Evolutionary conservation across 257 asterid species (phyloP), one percentile per base, ranked within the genome.

Genomic region (Plantago elongata): DNA sequence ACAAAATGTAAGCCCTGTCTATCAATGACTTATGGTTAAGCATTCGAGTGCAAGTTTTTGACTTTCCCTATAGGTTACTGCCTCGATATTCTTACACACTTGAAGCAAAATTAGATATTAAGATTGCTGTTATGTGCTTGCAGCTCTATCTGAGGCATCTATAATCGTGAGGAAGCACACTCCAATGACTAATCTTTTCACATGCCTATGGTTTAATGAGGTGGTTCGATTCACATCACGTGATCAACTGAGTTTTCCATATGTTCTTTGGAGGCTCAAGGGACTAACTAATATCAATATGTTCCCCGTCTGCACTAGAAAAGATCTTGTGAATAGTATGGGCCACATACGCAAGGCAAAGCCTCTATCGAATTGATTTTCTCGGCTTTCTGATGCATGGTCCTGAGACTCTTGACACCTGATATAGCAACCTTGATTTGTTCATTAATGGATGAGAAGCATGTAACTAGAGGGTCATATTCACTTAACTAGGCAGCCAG

Each of bases 131-230:
- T n/a, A n/a, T 30, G 17, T 48, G 11, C 42, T 0, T 70, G 83
- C 99, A 93, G 99, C 99, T 72, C 79, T 93, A 16, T 83, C 97
- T 4, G 99, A 93, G 89, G 97, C 97, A 51, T 93, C 99, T 27
- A 87, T 89, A 74, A 93, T 93, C 22, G 92, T 93, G 84, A 87
- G 96, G 83, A 80, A 87, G 79, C 99, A 93, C 79, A 87, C 85
- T 2, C 88, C 78, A 18, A 57, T 67, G 43, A 79, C 90, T 11
- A 87, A 93, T 68, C 66, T 87, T 71, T 75, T 89, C 74, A 83
- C 69, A 93, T 93, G 99, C 72, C 85, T 85, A 30, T 93, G 99
- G 99, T 93, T 93, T 51, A 85, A 87, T 57, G 99, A 93, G 81
- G 97, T 85, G 56, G 99, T 85, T 66, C 92, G 90, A n/a, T 93